phyloP scores from a whole-genome alignment of 352 stramenopile genomes.

The Pythium phragmitis region DNA sequence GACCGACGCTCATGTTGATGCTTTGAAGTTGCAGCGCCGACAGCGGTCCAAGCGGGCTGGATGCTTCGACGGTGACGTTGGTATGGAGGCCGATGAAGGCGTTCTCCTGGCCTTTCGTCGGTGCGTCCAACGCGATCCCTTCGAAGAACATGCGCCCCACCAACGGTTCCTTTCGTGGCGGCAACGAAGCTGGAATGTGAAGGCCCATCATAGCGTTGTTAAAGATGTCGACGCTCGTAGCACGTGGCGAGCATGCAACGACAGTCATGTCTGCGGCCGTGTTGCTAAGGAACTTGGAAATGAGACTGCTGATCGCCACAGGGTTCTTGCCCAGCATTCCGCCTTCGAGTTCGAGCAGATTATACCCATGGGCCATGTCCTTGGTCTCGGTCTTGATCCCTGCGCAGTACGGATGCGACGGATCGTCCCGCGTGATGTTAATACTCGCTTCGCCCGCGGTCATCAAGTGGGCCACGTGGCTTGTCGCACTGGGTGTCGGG shows the following conservation, averaged over 20 bases:
- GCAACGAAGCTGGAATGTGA: slow-evolving; percentile 55
- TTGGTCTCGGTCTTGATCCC: slow-evolving; percentile 9
- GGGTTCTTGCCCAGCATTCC: slow-evolving; percentile 63
- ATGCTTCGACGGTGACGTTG: slow-evolving; percentile 60
- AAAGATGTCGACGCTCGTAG: slow-evolving; percentile 67
- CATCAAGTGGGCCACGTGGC: slow-evolving; percentile 55
- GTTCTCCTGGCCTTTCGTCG: slow-evolving; percentile 44
- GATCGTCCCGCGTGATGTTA: slow-evolving; percentile 38
- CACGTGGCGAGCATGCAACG: slow-evolving; percentile 54
- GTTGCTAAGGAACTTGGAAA: slow-evolving; percentile 76
- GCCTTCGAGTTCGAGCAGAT: slow-evolving; percentile 63
- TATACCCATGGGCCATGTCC: slow-evolving; percentile 55
- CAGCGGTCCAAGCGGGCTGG: slow-evolving; percentile 57
- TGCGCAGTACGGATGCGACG: slow-evolving; percentile 61
- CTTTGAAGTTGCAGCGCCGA: slow-evolving; percentile 58
- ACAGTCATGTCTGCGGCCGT: slow-evolving; percentile 52
- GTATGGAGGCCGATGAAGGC: slow-evolving; percentile 45
- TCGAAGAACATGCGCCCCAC: slow-evolving; percentile 68
- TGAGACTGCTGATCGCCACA: slow-evolving; percentile 70
- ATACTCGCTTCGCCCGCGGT: slow-evolving; percentile 41
- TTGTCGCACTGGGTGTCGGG: slow-evolving; percentile 33
- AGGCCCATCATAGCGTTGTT: slow-evolving; percentile 73
- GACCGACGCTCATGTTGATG: slow-evolving; percentile 58
- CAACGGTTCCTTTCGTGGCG: slow-evolving; percentile 58
- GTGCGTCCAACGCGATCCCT: slow-evolving; percentile 49